These are phyloP conservation scores for Microcyclosporella mali DNA, from an alignment of 2,329 filamentous ascomycete genomes.

Conservation along the genomic window DNA sequence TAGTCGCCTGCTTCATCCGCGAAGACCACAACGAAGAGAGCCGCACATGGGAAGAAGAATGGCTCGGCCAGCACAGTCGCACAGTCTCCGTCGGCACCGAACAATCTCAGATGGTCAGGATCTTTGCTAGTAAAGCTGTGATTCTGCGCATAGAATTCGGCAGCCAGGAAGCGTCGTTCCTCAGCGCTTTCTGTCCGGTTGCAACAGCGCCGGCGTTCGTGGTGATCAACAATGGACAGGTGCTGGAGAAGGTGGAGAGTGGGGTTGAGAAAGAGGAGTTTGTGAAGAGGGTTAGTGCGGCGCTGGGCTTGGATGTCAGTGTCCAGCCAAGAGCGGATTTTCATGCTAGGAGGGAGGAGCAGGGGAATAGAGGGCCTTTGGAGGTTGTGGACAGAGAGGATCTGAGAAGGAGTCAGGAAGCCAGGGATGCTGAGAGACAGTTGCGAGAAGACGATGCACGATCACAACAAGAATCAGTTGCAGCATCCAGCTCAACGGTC, in stretches of 20 bases:
- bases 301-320: conserved; percentile 31
- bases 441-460: no score
- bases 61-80: conserved; percentile 17
- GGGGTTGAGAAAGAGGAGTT: conserved; percentile 61
- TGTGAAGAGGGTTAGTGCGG: conserved; percentile 47
- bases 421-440: background rate
- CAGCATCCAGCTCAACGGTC: no score
- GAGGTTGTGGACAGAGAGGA: background rate
- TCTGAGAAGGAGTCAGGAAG: background rate
- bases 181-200: conserved; percentile 78
- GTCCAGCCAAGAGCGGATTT: conserved; percentile 5
- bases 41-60: conserved; percentile 36
- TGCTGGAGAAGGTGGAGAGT: conserved; percentile 68
- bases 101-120: no score
- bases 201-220: conserved; percentile 70
- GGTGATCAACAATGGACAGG: conserved; percentile 66
- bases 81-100: background rate
- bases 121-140: conserved; percentile 60
- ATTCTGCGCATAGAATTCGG: conserved; percentile 64
- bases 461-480: no score
- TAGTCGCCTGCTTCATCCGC: conserved; percentile 78
- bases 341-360: conserved; percentile 7
- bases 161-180: conserved; percentile 72
- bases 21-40: conserved; percentile 63
- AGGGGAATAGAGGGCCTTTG: conserved; percentile 1